These are phyloP conservation scores for Leishmania mexicana DNA, from an alignment of 208 protist species.

Conservation along the genomic window DNA sequence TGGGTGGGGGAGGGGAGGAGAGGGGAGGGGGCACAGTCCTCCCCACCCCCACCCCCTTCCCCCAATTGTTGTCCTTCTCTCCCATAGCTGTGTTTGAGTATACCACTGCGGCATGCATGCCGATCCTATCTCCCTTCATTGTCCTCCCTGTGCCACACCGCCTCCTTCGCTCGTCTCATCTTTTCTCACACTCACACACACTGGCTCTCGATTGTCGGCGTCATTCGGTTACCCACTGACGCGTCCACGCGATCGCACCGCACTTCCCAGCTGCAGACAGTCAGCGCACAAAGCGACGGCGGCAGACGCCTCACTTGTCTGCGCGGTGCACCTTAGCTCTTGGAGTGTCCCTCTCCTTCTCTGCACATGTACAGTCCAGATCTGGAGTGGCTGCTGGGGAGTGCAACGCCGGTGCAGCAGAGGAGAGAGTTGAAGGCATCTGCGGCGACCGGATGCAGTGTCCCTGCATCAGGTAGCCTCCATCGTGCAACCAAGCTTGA, in stretches of 20 bases:
- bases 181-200: not conserved
- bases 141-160: not conserved
- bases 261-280: not conserved
- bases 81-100: not conserved
- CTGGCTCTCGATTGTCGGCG: not conserved
- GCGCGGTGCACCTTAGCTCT: not conserved
- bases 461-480: not conserved
- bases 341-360: not conserved
- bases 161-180: not conserved
- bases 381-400: constrained; percentile 20
- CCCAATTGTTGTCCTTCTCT: not conserved
- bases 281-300: not conserved
- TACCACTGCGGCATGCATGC: not conserved
- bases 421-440: not conserved
- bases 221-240: not conserved
- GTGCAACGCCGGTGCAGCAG: not conserved
- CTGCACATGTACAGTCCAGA: constrained; percentile 23
- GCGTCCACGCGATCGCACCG: not conserved
- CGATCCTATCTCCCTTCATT: not conserved
- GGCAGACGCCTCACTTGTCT: not conserved
- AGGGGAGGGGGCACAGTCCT: no score
- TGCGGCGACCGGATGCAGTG: not conserved
- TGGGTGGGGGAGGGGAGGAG: not conserved
- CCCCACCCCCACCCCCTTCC: no score
- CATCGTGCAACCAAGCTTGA: not conserved